Conservation (phyloP, 208 protist species). For the Leishmania guyanensis region DNA sequence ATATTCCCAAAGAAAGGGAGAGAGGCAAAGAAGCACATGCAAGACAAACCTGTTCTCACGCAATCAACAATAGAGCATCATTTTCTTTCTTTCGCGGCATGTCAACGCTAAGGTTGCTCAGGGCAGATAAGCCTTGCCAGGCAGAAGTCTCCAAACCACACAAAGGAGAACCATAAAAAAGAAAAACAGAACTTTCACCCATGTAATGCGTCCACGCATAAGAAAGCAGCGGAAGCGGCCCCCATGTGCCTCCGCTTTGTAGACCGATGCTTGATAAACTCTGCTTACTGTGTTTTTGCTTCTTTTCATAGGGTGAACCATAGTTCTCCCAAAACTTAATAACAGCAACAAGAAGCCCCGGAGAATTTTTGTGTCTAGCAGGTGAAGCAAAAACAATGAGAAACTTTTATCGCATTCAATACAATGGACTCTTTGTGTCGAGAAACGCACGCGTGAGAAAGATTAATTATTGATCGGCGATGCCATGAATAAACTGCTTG, state of each 20-base stretch:
- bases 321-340: neutral
- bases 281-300: neutral
- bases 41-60: neutral
- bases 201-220: neutral
- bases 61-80: neutral
- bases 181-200: neutral
- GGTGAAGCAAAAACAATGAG: slow-evolving; percentile 7
- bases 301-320: neutral
- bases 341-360: neutral
- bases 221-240: neutral
- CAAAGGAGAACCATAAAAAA: neutral
- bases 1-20: neutral
- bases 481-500: slow-evolving; percentile 25
- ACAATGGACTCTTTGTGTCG: neutral
- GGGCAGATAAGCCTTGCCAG: neutral
- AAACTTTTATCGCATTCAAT: neutral
- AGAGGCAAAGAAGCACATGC: neutral
- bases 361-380: neutral
- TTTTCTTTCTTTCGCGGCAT: neutral
- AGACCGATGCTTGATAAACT: neutral
- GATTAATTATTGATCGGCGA: neutral
- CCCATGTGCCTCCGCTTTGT: neutral
- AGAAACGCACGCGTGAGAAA: neutral
- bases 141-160: neutral
- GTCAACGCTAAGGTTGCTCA: neutral